Percentiles rank a stretch among this genome's conserved stretches.
These are phyloP conservation scores for Saturnispora hagleri DNA, from an alignment of 805 yeast species.

Conservation along the genomic window DNA sequence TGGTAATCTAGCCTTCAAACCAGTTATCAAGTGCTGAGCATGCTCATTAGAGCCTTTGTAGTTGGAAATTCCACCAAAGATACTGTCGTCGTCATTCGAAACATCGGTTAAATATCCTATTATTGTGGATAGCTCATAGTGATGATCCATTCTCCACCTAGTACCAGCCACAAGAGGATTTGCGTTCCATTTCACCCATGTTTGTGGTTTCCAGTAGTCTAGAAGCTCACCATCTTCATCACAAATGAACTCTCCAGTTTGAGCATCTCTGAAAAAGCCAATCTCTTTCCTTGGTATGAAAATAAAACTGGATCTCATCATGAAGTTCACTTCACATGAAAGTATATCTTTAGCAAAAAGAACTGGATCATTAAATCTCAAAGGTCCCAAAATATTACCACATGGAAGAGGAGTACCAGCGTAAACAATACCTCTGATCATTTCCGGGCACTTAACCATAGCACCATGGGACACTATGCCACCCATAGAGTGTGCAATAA, in stretches of 20 bases:
- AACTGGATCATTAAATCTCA: constrained; percentile 74
- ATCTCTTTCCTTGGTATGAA: constrained; percentile 48
- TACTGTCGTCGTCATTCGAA: background rate
- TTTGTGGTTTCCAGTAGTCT: constrained; percentile 72
- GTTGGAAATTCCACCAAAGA: constrained; percentile 2
- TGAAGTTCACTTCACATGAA: constrained; percentile 74
- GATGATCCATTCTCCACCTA: constrained; percentile 19
- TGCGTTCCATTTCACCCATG: constrained; percentile 69
- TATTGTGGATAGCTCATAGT: background rate
- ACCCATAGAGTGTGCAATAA: constrained; percentile 93
- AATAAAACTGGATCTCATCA: constrained; percentile 77
- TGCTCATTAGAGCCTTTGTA: constrained; percentile 1
- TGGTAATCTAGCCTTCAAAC: constrained; percentile 1
- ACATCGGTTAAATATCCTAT: background rate
- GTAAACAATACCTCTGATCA: constrained; percentile 69
- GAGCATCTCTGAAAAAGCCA: constrained; percentile 54
- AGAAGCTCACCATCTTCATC: constrained; percentile 21
- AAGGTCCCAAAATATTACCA: constrained; percentile 78
- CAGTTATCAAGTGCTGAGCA: constrained; percentile 1
- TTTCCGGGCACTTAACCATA: constrained; percentile 53
- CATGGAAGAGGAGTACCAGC: constrained; percentile 82
- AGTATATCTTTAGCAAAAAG: constrained; percentile 63
- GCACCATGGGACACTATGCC: constrained; percentile 80
- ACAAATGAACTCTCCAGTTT: constrained; percentile 47
- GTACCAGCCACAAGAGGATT: constrained; percentile 57